Base-by-base conservation (phyloP, 2,329 filamentous ascomycete genomes). In the Aspergillus pseudonomiae region DNA sequence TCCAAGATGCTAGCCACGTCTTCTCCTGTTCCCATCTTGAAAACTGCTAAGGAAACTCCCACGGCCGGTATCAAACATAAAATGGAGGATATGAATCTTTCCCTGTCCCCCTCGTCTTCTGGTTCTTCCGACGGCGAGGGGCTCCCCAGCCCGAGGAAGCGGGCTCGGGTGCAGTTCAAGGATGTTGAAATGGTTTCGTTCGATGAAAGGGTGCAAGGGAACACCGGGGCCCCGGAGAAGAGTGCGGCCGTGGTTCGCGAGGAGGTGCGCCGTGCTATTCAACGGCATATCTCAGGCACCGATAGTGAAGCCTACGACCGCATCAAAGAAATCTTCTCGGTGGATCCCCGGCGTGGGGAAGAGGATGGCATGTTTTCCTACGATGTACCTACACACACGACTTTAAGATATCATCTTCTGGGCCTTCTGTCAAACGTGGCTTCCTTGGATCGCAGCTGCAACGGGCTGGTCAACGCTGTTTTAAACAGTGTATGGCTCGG, bases 401-500 rank as follows among this genome's bases (percentile, higher is more conserved):
- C 83, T 30, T 77, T 89, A 60, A 84, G 81, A 67, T 84, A 87
- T 71, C 87, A 89, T 73, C 74, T 89, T 59, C 73, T 85, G 63
- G 87, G 85, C n/a, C 77, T 89, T 57, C 79, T 83, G 63, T 81
- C 83, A n/a, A 84, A 85, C 64, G 82, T 87, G 28, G 84, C 83
- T 52, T 75, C 81, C 57, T 79, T 90, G 57, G 81, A 85, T 67
- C 82, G 83, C 63, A 83, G 81, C 59, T 89, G 86, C 75, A 82
- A 82, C 58, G 83, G 85, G 48, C 76, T 90, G 14, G 86, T 89
- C 41, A 79, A 85, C 65, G 83, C 86, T 10, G 78, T 88, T 11
- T 75, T 89, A 63, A 80, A 84, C 65, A 85, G 85, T 65, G 81
- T 85, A 70, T 90, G 88, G 88, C 78, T 89, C 43, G 86, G 85